phyloP scores from a whole-genome alignment of 208 protist species.

The Leishmania aethiopica region DNA sequence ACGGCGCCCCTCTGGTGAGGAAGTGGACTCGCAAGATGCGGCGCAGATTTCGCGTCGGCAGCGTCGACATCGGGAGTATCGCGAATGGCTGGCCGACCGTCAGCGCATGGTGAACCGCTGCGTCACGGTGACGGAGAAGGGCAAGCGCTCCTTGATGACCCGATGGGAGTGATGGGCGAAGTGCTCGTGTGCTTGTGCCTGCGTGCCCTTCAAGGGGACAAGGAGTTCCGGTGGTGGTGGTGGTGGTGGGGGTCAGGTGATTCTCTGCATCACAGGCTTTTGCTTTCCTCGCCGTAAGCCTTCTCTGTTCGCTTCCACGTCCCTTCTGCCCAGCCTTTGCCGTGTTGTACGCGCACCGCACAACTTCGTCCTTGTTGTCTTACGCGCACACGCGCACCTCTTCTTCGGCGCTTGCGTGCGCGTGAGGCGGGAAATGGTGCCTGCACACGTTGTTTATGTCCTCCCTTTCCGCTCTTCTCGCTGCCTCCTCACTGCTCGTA shows the following conservation, averaged over 20 bases:
- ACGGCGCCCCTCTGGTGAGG: not conserved
- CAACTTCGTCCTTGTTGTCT: not conserved
- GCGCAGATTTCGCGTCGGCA: constrained; percentile 17
- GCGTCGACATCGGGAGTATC: constrained; percentile 19
- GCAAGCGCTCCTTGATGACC: constrained; percentile 3
- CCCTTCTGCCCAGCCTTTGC: not conserved
- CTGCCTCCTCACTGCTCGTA: not conserved
- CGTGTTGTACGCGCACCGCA: not conserved
- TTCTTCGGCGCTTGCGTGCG: not conserved
- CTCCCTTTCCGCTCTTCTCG: not conserved
- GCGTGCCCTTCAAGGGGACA: not conserved
- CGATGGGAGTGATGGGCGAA: constrained; percentile 14
- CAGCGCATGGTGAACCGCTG: constrained; percentile 20
- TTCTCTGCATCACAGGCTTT: not conserved
- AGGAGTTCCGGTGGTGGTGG: not conserved
- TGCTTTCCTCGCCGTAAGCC: not conserved
- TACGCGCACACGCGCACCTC: not conserved
- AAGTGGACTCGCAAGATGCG: constrained; percentile 23
- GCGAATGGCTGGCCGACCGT: constrained; percentile 25
- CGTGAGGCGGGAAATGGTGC: not conserved
- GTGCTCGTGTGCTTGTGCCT: not conserved
- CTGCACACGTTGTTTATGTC: not conserved
- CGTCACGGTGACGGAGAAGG: not conserved
- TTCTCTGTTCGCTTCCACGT: not conserved
- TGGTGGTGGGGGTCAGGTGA: not conserved